phyloP scores from a whole-genome alignment of 306 rosid species.

The Lathyrus tuberosus region DNA sequence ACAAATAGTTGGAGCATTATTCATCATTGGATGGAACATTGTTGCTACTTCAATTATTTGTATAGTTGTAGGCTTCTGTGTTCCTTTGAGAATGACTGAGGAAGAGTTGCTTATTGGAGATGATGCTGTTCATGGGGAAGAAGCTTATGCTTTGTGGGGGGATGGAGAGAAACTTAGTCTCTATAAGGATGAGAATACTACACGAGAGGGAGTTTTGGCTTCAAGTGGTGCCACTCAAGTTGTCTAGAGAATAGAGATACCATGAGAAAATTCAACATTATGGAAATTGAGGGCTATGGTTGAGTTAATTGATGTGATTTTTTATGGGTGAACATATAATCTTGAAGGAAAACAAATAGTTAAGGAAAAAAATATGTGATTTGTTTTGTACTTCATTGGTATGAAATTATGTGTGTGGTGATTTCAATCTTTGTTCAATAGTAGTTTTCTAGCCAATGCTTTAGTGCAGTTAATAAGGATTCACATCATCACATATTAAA shows the following conservation, averaged over 20 bases:
- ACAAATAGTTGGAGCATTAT: conserved; percentile 53
- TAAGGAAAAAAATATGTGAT: neutral
- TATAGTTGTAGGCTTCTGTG: conserved; percentile 13
- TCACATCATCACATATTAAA: too few relatives aligned
- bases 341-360: neutral
- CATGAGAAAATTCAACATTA: neutral
- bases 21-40: conserved; percentile 57
- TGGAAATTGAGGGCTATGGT: neutral
- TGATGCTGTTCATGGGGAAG: conserved; percentile 67
- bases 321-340: neutral
- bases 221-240: conserved; percentile 50
- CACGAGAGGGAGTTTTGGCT: conserved; percentile 18
- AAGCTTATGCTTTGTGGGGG: conserved; percentile 69
- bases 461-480: too few relatives aligned
- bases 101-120: conserved; percentile 63
- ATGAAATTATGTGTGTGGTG: too few relatives aligned
- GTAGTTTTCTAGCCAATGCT: too few relatives aligned
- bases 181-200: conserved; percentile 46
- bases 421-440: too few relatives aligned
- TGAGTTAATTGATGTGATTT: neutral
- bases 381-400: neutral
- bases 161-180: conserved; percentile 57
- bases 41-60: conserved; percentile 60
- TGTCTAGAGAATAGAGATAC: conserved; percentile 33
- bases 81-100: conserved; percentile 60